phyloP scores from a whole-genome alignment of 1,284 basidiomycete species.

The Tilletia horrida region DNA sequence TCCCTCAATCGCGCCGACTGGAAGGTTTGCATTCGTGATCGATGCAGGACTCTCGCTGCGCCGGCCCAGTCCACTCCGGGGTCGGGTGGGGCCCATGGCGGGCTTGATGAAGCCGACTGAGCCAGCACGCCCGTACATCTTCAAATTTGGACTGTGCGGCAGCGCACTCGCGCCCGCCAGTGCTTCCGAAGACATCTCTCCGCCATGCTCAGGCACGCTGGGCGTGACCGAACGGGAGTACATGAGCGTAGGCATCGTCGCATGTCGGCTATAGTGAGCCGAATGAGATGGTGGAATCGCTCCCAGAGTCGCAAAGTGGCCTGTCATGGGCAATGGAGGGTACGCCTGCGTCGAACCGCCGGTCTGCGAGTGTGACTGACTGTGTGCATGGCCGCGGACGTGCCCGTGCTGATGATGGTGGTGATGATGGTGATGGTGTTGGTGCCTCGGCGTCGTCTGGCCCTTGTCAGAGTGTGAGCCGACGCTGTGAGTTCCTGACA shows the following conservation, averaged over 20 bases:
- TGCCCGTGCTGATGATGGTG: constrained; percentile 15
- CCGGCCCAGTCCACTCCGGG: constrained; percentile 16
- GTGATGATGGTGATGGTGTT: constrained; percentile 22
- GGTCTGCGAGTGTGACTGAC: not conserved
- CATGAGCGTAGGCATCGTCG: constrained; percentile 36
- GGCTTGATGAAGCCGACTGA: constrained; percentile 24
- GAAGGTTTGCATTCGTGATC: constrained; percentile 3
- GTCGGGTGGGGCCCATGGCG: constrained; percentile 24
- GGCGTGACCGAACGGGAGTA: constrained; percentile 38
- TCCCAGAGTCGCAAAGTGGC: constrained; percentile 13
- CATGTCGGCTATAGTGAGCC: constrained; percentile 30
- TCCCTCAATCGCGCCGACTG: constrained; percentile 8
- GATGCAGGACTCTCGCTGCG: constrained; percentile 2
- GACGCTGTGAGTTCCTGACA: not conserved
- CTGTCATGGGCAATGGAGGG: not conserved
- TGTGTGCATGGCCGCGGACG: constrained; percentile 7
- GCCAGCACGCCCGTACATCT: constrained; percentile 32
- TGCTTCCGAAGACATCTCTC: constrained; percentile 37
- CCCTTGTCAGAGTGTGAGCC: too few relatives aligned
- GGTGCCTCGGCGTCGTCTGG: constrained; percentile 15
- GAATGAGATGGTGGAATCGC: constrained; percentile 19
- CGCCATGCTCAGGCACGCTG: constrained; percentile 45
- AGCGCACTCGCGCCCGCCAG: constrained; percentile 17
- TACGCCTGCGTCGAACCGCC: not conserved
- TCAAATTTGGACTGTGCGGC: constrained; percentile 28